Evolutionary conservation across 2,329 filamentous ascomycete genomes (phyloP), one percentile per base, ranked within the genome.

Genomic region (Colletotrichum tamarilloi): DNA sequence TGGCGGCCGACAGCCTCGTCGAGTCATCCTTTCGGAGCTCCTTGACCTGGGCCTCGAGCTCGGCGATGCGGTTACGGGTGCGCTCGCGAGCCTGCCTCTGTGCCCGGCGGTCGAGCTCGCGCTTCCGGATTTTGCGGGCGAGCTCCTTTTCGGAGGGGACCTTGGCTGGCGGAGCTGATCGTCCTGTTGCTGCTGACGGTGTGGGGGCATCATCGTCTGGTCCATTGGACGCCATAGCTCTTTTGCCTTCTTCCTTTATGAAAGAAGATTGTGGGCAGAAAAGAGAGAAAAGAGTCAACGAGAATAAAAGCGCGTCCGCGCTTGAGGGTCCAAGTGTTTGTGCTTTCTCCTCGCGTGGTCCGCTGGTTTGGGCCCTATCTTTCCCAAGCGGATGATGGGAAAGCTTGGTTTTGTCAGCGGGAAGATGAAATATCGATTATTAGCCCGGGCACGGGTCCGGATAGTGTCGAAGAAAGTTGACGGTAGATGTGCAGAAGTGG

Each of bases 101-200:
- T 8, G 80, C 79, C 58, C 78, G 78, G 68, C 80, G 79, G 62
- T 81, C 80, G 14, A 81, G 77, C 59, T 81, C 80, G 14, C 80
- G 73, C 74, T 81, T 81, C 74, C 80, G 79, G 38, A 79, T 75
- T 67, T 74, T 74, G 35, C 74, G 74, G 26, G 74, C 74, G 14
- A 74, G 63, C 56, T 74, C 74, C 60, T 68, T 72, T 46, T 74
- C 74, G 14, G 70, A 70, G 32, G 56, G 70, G 19, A 62, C 56
- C 60, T 70, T 73, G 49, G 46, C 67, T 26, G 67, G 67, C 19
- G 55, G 42, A 35, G 16, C 62, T 16, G 35, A 14, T 46, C 19
- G 19, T 46, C 19, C 42, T 46, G 16, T 12, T 55, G 62, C 57
- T 38, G 59, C 53, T 64, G 67, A 26, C 22, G 70, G 42, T 57